Evolutionary conservation across 2,329 filamentous ascomycete species (phyloP).

Genomic region (Ilyonectria destructans): DNA sequence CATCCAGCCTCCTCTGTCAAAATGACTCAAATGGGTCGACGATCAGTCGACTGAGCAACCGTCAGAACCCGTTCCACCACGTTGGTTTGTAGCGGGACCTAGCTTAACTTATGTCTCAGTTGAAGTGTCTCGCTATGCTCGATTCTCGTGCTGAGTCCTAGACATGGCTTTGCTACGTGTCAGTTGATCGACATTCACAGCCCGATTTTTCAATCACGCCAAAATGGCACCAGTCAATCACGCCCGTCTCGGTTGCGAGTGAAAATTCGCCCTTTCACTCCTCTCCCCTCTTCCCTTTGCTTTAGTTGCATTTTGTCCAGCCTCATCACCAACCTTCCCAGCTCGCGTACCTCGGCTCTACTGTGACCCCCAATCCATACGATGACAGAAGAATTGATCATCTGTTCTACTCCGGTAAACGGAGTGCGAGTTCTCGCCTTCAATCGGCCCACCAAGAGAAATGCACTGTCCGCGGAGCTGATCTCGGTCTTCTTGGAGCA

Average conservation of each 20-base stretch:
- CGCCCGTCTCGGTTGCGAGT: neutral
- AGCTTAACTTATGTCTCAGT: conserved; percentile 41
- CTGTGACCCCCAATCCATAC: too few relatives aligned
- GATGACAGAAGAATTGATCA: conserved; percentile 40
- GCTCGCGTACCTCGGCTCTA: too few relatives aligned
- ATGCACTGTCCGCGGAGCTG: conserved; percentile 70
- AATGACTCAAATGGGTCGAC: conserved; percentile 36
- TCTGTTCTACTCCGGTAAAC: conserved; percentile 48
- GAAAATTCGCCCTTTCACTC: neutral
- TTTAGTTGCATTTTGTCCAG: neutral
- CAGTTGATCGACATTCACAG: conserved; percentile 36
- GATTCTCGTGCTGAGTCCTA: neutral
- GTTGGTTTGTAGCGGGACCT: conserved; percentile 10
- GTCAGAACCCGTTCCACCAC: neutral
- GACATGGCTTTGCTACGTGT: conserved; percentile 17
- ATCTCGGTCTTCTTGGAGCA: conserved; percentile 60
- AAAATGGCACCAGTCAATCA: neutral
- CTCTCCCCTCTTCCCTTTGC: neutral
- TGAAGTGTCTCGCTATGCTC: conserved; percentile 33
- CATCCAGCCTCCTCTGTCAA: conserved; percentile 39
- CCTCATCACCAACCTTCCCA: neutral
- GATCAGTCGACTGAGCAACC: conserved; percentile 2
- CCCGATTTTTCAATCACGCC: conserved; percentile 36
- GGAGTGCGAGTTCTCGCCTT: conserved; percentile 65
- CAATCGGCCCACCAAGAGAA: conserved; percentile 70